These are phyloP conservation scores for Colletotrichum paranaense DNA, from an alignment of 2,329 filamentous ascomycete genomes.

Conservation along the genomic window DNA sequence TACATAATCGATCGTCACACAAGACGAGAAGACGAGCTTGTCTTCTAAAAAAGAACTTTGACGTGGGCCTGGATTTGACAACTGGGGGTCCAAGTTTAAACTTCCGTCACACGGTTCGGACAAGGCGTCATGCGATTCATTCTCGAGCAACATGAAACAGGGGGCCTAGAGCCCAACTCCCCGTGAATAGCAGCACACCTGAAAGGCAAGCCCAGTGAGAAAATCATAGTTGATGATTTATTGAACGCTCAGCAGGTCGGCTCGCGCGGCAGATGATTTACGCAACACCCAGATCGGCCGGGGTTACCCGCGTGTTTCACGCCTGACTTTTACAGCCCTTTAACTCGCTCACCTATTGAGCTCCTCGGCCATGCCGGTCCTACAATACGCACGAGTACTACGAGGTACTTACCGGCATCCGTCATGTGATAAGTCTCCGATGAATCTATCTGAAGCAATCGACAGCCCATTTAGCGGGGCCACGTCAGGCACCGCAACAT, in stretches of 20 bases:
- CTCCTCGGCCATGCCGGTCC: background rate
- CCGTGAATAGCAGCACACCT: background rate
- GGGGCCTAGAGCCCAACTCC: background rate
- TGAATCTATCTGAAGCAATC: slow-evolving; percentile 22
- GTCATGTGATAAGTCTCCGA: background rate
- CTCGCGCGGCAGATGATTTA: background rate
- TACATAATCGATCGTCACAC: background rate
- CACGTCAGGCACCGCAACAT: background rate
- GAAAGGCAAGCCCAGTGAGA: background rate
- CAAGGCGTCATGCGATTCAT: background rate
- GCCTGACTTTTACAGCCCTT: background rate
- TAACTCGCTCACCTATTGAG: background rate
- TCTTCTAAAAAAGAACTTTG: background rate
- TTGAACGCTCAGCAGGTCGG: background rate
- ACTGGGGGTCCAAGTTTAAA: background rate
- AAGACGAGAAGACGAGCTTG: background rate
- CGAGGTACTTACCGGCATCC: background rate
- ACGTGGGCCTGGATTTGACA: background rate
- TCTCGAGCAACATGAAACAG: slow-evolving; percentile 15
- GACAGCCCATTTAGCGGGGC: background rate
- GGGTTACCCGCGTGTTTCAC: background rate
- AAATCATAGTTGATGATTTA: background rate
- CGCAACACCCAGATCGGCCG: background rate
- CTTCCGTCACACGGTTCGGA: background rate
- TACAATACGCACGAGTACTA: background rate